A percentile compares a stretch with the other conserved stretches of the same genome.
Evolutionary conservation across 495 filamentous ascomycete genomes (phyloP).

Genomic region (Clohesyomyces aquaticus): DNA sequence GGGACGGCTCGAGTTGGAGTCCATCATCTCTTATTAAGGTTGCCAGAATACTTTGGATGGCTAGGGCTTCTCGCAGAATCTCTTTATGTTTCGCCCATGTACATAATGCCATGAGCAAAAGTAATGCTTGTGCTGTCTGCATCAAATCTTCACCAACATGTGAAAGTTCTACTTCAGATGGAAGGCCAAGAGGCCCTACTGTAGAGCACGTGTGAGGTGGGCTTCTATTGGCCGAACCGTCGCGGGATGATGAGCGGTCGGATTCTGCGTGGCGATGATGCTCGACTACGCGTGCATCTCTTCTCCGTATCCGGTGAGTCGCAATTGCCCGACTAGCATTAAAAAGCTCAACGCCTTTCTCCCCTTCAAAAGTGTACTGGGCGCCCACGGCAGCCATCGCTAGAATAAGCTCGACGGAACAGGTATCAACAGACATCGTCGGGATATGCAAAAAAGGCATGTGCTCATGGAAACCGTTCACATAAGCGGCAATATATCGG

Average conservation of each 20-base stretch:
- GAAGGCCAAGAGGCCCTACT: slow-evolving; percentile 37
- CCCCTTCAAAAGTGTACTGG: slow-evolving; percentile 59
- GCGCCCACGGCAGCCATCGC: slow-evolving; percentile 68
- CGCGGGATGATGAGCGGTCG: slow-evolving; percentile 21
- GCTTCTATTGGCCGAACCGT: slow-evolving; percentile 16
- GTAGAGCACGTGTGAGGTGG: slow-evolving; percentile 19
- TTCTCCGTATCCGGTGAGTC: slow-evolving; percentile 56
- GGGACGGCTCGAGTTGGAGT: slow-evolving; percentile 49
- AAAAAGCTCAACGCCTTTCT: slow-evolving; percentile 69
- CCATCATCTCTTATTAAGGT: slow-evolving; percentile 60
- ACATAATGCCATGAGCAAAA: slow-evolving; percentile 60
- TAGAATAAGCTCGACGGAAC: slow-evolving; percentile 63
- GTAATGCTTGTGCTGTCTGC: slow-evolving; percentile 60
- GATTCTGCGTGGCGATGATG: slow-evolving; percentile 29
- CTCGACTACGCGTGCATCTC: slow-evolving; percentile 47
- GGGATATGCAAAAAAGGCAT: slow-evolving; percentile 71
- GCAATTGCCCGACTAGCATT: slow-evolving; percentile 64
- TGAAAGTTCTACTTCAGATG: slow-evolving; percentile 16
- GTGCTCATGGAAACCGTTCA: slow-evolving; percentile 69
- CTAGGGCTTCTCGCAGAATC: slow-evolving; percentile 60
- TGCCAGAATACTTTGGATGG: slow-evolving; percentile 58
- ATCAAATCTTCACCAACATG: slow-evolving; percentile 56
- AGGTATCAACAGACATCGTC: slow-evolving; percentile 58
- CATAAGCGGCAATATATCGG: slow-evolving; percentile 67
- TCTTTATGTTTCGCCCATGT: slow-evolving; percentile 59